Base-by-base conservation (phyloP, 2,329 filamentous ascomycete species). In the Colletotrichum sp. region DNA sequence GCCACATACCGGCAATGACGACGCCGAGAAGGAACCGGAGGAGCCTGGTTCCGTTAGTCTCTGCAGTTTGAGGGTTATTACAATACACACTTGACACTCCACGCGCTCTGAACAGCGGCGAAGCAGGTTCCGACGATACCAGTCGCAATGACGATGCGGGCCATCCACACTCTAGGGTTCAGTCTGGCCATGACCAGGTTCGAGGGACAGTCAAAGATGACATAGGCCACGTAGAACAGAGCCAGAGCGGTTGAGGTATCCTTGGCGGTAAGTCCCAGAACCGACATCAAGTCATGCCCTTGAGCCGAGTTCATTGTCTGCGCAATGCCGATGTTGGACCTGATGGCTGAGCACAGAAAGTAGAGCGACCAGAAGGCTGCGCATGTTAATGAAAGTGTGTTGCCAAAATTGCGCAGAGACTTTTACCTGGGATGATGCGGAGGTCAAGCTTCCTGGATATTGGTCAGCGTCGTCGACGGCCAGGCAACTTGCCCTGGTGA, bases 1-100 rank as follows among this genome's bases (percentile, higher is more conserved):
- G 96, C 96, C 96, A 98, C 93, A 98, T 96, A 63, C 96, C 96
- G 2, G 96, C 96, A 82, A 96, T 96, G 28, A 98, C 95, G 16
- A 97, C 90, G 64, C 96, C 96, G 8, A 98, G 91, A 13, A 98
- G 89, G 72, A 98, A 93, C 9, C 96, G 93, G 32, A 98, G 89
- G n/a, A 98, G 88, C 79, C 91, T 91, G 60, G 7, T 10, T 21
- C 3, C 26, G 70, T 65, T 57, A 60, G 36, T 59, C 55, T 79
- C 34, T 83, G 78, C 6, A 69, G 28, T n/a, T 9, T 36, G 65
- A 16, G 59, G n/a, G 60, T 15, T 6, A n/a, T 8, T 8, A 8
- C 55, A 59, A 18, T 10, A 86, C 89, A 73, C 86, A 93, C 90
- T 96, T 96, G 80, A 98, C 89, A 81, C 95, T 97, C 94, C 95